phyloP scores from a whole-genome alignment of 441 rosid genomes.

The Croton laevigatus region DNA sequence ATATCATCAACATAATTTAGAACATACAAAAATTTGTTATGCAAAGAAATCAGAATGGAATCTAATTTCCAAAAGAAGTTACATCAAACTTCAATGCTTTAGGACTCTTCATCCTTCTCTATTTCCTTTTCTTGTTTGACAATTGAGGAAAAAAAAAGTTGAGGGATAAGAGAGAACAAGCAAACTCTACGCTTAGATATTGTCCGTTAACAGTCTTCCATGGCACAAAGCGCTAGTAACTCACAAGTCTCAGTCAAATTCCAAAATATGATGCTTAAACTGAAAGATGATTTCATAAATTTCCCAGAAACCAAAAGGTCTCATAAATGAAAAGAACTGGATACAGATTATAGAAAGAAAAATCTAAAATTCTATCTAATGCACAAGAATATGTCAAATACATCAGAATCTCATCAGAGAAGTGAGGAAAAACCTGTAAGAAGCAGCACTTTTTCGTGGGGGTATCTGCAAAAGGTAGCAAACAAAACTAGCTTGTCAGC shows the following conservation, averaged over 20 bases:
- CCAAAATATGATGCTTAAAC: background rate
- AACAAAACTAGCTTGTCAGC: constrained; percentile 15
- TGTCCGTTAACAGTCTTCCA: background rate
- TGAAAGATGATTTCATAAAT: background rate
- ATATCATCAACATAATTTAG: background rate
- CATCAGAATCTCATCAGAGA: constrained; percentile 9
- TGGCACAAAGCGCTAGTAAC: background rate
- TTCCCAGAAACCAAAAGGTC: background rate
- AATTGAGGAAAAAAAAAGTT: background rate
- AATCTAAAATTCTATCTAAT: background rate
- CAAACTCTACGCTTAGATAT: background rate
- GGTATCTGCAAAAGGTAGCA: constrained; percentile 79
- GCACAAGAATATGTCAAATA: background rate
- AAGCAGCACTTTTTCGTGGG: constrained; percentile 89
- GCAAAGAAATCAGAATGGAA: background rate
- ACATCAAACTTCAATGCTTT: background rate
- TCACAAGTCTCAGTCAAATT: background rate
- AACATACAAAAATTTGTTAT: background rate
- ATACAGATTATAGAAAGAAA: background rate
- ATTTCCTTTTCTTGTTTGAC: constrained; percentile 1
- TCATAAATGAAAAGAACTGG: background rate
- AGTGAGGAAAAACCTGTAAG: constrained; percentile 69
- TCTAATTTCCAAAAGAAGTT: background rate
- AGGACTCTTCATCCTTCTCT: background rate
- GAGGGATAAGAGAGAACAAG: background rate